Evolutionary conservation across 1,284 basidiomycete species (phyloP).

Genomic region (Sporisorium reilianum): DNA sequence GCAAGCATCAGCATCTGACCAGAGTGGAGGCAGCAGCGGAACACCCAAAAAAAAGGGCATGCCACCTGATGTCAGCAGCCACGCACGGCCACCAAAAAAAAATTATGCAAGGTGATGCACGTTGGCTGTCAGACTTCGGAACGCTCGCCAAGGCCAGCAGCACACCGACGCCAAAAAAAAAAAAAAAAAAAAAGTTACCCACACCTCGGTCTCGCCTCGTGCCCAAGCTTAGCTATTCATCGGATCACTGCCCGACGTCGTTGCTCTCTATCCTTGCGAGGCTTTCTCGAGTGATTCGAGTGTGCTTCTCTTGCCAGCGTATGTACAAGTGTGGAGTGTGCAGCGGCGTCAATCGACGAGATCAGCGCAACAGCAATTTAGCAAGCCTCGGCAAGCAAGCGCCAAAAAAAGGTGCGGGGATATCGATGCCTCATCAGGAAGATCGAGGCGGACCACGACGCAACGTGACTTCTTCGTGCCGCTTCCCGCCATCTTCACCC

Average conservation of each 20-base stretch:
- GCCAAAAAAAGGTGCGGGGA: background rate
- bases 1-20: background rate
- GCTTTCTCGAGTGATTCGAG: too few species aligned
- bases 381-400: background rate
- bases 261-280: too few species aligned
- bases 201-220: too few species aligned
- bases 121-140: constrained; percentile 20
- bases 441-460: background rate
- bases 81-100: background rate
- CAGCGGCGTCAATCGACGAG: background rate
- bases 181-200: too few species aligned
- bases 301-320: background rate
- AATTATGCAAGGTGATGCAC: constrained; percentile 6
- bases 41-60: background rate
- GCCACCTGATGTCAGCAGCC: constrained; percentile 14
- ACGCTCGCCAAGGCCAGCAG: background rate
- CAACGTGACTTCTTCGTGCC: constrained; percentile 7
- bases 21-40: constrained; percentile 9
- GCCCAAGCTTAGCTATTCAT: too few species aligned
- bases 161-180: too few species aligned
- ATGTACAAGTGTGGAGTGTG: background rate
- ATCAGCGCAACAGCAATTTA: background rate
- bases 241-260: too few species aligned
- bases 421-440: background rate
- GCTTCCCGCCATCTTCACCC: too few species aligned